These are phyloP conservation scores for Macrophomina phaseolina DNA, from an alignment of 2,329 filamentous ascomycete genomes.

Conservation along the genomic window DNA sequence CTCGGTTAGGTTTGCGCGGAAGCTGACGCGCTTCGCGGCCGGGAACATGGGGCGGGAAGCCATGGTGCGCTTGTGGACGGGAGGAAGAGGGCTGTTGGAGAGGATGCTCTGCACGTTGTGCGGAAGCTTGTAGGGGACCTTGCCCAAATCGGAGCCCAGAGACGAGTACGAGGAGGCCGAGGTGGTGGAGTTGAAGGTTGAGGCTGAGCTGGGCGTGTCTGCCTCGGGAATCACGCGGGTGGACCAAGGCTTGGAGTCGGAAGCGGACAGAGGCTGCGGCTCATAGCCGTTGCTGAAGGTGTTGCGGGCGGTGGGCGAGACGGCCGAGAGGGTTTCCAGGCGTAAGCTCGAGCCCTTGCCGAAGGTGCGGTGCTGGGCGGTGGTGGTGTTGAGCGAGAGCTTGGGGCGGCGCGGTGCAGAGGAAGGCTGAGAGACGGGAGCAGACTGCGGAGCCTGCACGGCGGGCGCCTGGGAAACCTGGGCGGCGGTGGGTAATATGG, in stretches of 20 bases:
- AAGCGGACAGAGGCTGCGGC: constrained; percentile 26
- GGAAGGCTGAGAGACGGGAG: neutral
- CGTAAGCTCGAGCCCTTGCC: constrained; percentile 60
- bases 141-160: constrained; percentile 41
- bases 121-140: constrained; percentile 53
- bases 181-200: constrained; percentile 46
- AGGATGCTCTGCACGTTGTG: constrained; percentile 55
- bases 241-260: constrained; percentile 41
- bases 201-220: constrained; percentile 45
- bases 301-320: constrained; percentile 66
- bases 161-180: constrained; percentile 35
- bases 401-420: constrained; percentile 57
- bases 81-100: constrained; percentile 50
- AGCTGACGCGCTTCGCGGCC: constrained; percentile 63
- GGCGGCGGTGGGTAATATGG: constrained; percentile 46
- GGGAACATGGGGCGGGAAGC: constrained; percentile 57
- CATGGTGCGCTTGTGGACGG: constrained; percentile 44
- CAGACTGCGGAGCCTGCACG: neutral
- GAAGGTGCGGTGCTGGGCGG: constrained; percentile 54
- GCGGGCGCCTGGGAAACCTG: neutral
- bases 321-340: constrained; percentile 59
- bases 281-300: constrained; percentile 67
- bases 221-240: constrained; percentile 28
- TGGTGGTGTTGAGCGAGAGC: constrained; percentile 65
- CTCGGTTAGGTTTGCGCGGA: constrained; percentile 62